Percentiles rank a stretch among this genome's conserved stretches.
Evolutionary conservation across 75 land plant genomes (phyloP).

Genomic region (Larix kaempferi): DNA sequence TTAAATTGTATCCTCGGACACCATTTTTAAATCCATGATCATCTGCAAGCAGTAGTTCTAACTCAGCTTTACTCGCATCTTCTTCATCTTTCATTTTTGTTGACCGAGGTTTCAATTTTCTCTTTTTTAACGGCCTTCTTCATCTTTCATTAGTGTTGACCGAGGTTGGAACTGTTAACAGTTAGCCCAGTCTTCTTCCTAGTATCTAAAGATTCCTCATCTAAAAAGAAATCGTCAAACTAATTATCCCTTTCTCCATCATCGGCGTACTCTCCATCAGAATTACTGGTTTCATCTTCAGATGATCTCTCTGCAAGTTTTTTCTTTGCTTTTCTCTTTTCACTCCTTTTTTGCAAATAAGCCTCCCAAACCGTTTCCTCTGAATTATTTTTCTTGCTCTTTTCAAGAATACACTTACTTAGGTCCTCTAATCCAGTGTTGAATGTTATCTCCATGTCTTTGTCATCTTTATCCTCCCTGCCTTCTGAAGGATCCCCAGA

Average conservation of each 20-base stretch:
- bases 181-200: slow-evolving; percentile 14
- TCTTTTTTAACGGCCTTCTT: slow-evolving; percentile 18
- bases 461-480: slow-evolving; percentile 40
- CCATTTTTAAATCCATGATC: slow-evolving; percentile 40
- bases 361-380: slow-evolving; percentile 94
- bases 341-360: slow-evolving; percentile 66
- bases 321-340: slow-evolving; percentile 66
- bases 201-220: slow-evolving; percentile 41
- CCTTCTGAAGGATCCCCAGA: slow-evolving; percentile 46
- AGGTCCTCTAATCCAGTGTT: slow-evolving; percentile 78
- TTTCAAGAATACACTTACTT: slow-evolving; percentile 79
- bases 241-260: slow-evolving; percentile 11
- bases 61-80: slow-evolving; percentile 72
- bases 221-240: slow-evolving; percentile 64
- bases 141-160: too few species aligned
- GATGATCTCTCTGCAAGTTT: slow-evolving; percentile 33
- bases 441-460: slow-evolving; percentile 92
- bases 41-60: slow-evolving; percentile 83
- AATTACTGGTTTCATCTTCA: slow-evolving; percentile 50
- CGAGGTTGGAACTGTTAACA: background rate
- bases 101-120: slow-evolving; percentile 9
- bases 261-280: slow-evolving; percentile 20
- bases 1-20: slow-evolving; percentile 63
- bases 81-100: slow-evolving; percentile 46
- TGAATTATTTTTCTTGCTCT: slow-evolving; percentile 49